Conservation (phyloP, 2,329 filamentous ascomycete species). For the Alternaria sp. region DNA sequence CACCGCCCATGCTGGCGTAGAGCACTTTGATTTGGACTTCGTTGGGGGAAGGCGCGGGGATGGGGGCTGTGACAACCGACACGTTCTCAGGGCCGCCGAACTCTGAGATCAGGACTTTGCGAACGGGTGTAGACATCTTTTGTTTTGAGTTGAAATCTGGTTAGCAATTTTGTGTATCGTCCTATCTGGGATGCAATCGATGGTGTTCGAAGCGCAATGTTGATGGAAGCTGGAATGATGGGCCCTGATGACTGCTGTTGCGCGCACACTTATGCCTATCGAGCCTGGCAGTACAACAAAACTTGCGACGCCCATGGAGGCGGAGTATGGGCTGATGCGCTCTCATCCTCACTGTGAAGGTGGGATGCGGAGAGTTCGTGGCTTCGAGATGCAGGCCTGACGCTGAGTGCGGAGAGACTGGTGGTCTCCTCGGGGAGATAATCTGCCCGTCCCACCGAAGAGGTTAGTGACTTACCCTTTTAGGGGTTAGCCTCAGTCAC, state of each 20-base stretch:
- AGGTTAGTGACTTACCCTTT: background rate
- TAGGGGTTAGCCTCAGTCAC: background rate
- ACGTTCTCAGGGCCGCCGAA: constrained; percentile 53
- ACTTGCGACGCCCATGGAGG: background rate
- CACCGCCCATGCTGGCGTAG: constrained; percentile 57
- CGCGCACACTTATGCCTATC: background rate
- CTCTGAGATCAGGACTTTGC: constrained; percentile 55
- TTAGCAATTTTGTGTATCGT: background rate
- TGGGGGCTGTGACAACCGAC: constrained; percentile 42
- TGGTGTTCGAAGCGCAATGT: background rate
- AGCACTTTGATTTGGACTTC: constrained; percentile 58
- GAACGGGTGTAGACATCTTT: constrained; percentile 42
- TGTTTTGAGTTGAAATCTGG: background rate
- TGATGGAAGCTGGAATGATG: background rate
- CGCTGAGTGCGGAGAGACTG: background rate
- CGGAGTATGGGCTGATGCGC: background rate
- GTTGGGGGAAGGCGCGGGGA: constrained; percentile 50
- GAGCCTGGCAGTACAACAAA: background rate
- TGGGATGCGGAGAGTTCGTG: background rate
- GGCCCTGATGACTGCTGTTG: background rate
- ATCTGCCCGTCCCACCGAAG: background rate
- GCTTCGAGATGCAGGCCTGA: background rate
- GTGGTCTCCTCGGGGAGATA: background rate
- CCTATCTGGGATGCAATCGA: background rate
- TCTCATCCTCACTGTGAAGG: background rate